These are phyloP conservation scores for Globisporangium barbulae DNA, from an alignment of 352 stramenopile genomes.

Conservation along the genomic window DNA sequence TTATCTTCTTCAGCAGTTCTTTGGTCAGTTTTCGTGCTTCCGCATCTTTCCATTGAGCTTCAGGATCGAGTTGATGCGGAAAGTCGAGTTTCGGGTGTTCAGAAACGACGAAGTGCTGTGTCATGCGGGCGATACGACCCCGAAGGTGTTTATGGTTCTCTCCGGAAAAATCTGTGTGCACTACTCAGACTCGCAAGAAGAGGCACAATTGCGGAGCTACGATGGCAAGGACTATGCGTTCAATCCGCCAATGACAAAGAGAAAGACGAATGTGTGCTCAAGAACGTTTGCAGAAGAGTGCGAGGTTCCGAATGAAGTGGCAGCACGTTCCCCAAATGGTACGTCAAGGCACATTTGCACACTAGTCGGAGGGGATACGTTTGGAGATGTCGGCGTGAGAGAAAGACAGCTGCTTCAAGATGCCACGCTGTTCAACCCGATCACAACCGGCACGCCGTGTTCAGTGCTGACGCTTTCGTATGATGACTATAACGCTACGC, in stretches of 20 bases:
- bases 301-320: conserved; percentile 7
- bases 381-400: conserved; percentile 28
- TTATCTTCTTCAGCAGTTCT: conserved; percentile 23
- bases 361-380: conserved; percentile 31
- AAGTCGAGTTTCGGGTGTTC: conserved; percentile 26
- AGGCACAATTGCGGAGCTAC: conserved; percentile 10
- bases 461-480: conserved; percentile 26
- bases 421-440: conserved; percentile 30
- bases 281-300: neutral
- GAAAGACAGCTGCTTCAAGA: conserved; percentile 19
- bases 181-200: conserved; percentile 15
- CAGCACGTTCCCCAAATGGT: neutral
- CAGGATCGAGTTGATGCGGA: conserved; percentile 27
- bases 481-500: conserved; percentile 24
- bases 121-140: conserved; percentile 10
- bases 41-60: conserved; percentile 27
- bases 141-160: conserved; percentile 36
- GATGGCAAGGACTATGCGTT: conserved; percentile 10
- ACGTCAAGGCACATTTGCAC: conserved; percentile 30
- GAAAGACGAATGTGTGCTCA: neutral
- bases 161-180: conserved; percentile 41
- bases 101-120: conserved; percentile 31
- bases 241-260: conserved; percentile 1
- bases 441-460: conserved; percentile 9
- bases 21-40: conserved; percentile 38